A percentile compares a stretch with the other conserved stretches of the same genome.
These are phyloP conservation scores for Phaeodactylum tricornutum DNA, from an alignment of 108 stramenopile species.

Conservation along the genomic window DNA sequence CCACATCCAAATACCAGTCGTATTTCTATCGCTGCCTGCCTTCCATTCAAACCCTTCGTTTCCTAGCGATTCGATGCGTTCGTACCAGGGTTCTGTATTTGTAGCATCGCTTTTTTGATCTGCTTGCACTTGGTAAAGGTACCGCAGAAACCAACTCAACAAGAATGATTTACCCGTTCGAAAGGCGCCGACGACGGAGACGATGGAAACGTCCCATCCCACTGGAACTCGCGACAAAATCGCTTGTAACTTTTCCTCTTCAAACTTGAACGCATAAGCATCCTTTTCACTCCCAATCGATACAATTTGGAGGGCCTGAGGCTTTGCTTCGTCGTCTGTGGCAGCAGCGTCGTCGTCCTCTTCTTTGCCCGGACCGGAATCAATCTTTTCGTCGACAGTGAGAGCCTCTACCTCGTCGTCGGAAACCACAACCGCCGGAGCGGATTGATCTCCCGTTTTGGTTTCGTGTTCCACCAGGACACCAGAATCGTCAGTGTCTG, in stretches of 20 bases:
- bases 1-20: constrained; percentile 99
- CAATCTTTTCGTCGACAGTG: neutral
- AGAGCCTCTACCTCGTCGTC: neutral
- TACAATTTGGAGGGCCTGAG: constrained; percentile 67
- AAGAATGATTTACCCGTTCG: constrained; percentile 96
- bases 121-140: constrained; percentile 39
- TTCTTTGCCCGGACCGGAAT: neutral
- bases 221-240: constrained; percentile 66
- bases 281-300: constrained; percentile 75
- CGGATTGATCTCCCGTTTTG: neutral
- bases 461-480: constrained; percentile 4
- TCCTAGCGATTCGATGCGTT: constrained; percentile 47
- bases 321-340: neutral
- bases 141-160: constrained; percentile 91
- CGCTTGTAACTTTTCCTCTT: constrained; percentile 67
- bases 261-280: constrained; percentile 71
- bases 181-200: constrained; percentile 96
- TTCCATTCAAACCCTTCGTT: constrained; percentile 87
- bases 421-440: neutral
- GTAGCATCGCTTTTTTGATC: neutral
- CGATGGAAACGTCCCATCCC: constrained; percentile 86
- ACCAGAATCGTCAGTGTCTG: constrained; percentile 1
- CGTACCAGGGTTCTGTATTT: constrained; percentile 40
- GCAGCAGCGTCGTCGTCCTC: neutral
- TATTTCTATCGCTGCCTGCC: constrained; percentile 89